Evolutionary conservation across 1,139 yeast species (phyloP).

Genomic region (Entelexis paramagnoliae): DNA sequence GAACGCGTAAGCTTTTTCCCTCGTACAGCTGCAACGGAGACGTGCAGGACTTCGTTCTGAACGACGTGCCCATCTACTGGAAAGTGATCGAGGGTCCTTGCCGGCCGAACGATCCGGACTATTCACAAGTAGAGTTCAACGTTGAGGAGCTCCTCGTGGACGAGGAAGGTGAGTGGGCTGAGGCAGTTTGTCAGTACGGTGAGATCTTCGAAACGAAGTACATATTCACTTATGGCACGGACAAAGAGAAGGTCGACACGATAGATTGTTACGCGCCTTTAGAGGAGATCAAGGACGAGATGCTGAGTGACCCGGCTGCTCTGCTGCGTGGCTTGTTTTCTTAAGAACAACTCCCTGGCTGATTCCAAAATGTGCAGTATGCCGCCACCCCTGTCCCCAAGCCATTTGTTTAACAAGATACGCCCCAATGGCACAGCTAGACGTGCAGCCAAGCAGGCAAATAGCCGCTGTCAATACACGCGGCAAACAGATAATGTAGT

Average conservation of each 20-base stretch:
- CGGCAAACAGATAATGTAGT: no score
- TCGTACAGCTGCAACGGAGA: constrained; percentile 9
- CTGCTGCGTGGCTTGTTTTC: background rate
- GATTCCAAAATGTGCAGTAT: background rate
- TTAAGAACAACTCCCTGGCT: no score
- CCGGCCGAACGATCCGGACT: constrained; percentile 11
- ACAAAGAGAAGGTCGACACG: constrained; percentile 23
- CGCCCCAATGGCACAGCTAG: no score
- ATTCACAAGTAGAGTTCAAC: constrained; percentile 6
- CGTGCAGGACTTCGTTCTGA: constrained; percentile 19
- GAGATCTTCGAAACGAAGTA: background rate
- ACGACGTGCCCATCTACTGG: constrained; percentile 17
- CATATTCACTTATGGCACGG: constrained; percentile 16
- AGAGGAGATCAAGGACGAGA: constrained; percentile 24
- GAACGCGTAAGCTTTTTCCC: background rate
- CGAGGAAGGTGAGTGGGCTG: constrained; percentile 11
- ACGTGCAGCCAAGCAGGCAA: no score
- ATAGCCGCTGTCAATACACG: no score
- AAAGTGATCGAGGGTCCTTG: constrained; percentile 17
- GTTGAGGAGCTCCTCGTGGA: constrained; percentile 10
- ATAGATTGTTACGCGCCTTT: constrained; percentile 30
- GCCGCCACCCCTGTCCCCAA: background rate
- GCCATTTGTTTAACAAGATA: no score
- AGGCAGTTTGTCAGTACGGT: constrained; percentile 11
- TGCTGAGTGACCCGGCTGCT: constrained; percentile 11